Evolutionary conservation across 345 rosid genomes (phyloP).

Genomic region (Eucalyptus virginea): DNA sequence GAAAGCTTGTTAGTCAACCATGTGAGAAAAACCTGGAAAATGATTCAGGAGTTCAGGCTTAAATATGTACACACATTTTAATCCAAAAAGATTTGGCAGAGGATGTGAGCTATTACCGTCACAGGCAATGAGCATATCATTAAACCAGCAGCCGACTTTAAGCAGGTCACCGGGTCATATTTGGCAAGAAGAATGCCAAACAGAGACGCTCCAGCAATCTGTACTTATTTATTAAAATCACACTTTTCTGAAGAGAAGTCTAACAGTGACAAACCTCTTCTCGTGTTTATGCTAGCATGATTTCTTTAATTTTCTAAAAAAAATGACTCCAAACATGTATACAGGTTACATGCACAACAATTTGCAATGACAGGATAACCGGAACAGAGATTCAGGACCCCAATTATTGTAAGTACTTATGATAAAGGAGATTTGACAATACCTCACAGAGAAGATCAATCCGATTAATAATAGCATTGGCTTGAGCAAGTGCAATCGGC

Average conservation of each 20-base stretch:
- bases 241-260: not conserved
- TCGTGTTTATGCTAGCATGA: not conserved
- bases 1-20: constrained; percentile 80
- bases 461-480: constrained; percentile 85
- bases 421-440: not conserved
- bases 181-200: constrained; percentile 80
- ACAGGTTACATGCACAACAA: not conserved
- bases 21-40: constrained; percentile 51
- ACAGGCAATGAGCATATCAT: constrained; percentile 68
- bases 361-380: not conserved
- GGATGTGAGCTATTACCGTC: constrained; percentile 36
- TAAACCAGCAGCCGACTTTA: constrained; percentile 63
- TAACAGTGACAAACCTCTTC: not conserved
- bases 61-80: not conserved
- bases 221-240: not conserved
- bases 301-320: not conserved
- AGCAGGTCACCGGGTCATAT: constrained; percentile 76
- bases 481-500: constrained; percentile 87
- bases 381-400: not conserved
- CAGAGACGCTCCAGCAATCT: constrained; percentile 84
- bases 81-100: not conserved
- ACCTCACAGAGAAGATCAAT: constrained; percentile 96
- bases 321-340: not conserved
- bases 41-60: not conserved
- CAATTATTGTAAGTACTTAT: not conserved